Percentiles rank a stretch among this genome's conserved stretches.
Conservation (phyloP, 129 eudicot genomes). For the Ambrosia trifida region DNA sequence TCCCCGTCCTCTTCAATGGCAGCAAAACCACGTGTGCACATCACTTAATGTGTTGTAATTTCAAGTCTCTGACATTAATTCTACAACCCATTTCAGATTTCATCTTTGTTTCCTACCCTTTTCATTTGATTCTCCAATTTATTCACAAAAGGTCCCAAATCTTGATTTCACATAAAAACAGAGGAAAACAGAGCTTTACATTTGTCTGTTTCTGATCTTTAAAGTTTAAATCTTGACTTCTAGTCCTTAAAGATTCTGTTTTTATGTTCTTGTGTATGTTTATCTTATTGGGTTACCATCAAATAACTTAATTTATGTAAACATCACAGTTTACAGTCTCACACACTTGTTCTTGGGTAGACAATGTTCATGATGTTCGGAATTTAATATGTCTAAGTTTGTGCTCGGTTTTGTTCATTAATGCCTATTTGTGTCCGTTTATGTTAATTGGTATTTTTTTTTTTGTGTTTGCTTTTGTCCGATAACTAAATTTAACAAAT, state of each 20-base stretch:
- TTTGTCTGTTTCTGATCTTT: slow-evolving; percentile 24
- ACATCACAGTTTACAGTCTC: background rate
- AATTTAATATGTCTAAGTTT: no score
- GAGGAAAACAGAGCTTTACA: slow-evolving; percentile 19
- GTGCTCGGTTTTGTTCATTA: no score
- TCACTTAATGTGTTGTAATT: slow-evolving; percentile 29
- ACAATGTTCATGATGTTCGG: no score
- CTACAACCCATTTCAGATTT: slow-evolving; percentile 31
- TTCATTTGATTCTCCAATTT: slow-evolving; percentile 24
- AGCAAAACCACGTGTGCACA: slow-evolving; percentile 39
- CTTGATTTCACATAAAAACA: slow-evolving; percentile 31
- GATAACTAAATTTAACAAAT: no score
- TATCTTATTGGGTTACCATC: slow-evolving; percentile 24
- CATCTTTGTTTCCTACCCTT: slow-evolving; percentile 21
- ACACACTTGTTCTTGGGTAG: slow-evolving; percentile 12
- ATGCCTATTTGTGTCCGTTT: no score
- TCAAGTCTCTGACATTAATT: slow-evolving; percentile 26
- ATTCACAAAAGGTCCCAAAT: slow-evolving; percentile 11
- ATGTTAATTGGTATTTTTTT: no score
- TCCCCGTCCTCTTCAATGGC: slow-evolving; percentile 38
- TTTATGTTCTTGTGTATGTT: slow-evolving; percentile 13
- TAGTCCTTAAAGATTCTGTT: slow-evolving; percentile 24
- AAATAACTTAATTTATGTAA: slow-evolving; percentile 3
- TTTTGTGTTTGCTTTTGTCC: no score
- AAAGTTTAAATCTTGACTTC: slow-evolving; percentile 24